phyloP scores from a whole-genome alignment of 345 rosid genomes.

The Sonneratia caseolaris region DNA sequence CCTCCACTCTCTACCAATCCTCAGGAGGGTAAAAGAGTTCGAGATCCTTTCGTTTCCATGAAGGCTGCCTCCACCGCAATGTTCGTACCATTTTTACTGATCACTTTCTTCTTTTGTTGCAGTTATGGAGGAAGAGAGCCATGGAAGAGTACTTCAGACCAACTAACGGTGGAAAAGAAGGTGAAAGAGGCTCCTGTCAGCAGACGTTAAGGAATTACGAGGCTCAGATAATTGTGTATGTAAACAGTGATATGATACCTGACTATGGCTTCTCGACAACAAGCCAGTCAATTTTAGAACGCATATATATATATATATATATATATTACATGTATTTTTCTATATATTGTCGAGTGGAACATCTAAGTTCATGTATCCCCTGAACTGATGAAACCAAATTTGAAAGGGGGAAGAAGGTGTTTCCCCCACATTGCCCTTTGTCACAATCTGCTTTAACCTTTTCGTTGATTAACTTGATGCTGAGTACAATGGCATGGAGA shows the following conservation, averaged over 20 bases:
- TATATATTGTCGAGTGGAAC: neutral
- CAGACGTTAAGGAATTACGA: neutral
- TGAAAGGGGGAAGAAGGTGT: neutral
- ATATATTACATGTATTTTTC: too few relatives aligned
- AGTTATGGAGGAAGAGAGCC: constrained; percentile 48
- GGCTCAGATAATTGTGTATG: neutral
- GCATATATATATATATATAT: too few relatives aligned
- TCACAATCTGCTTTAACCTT: too few relatives aligned
- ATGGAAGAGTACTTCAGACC: constrained; percentile 36
- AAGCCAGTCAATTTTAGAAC: neutral
- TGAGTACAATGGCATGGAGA: neutral
- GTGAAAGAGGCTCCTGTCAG: neutral
- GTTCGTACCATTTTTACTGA: neutral
- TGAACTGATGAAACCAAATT: neutral
- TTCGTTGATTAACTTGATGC: neutral
- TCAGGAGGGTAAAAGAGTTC: constrained; percentile 32
- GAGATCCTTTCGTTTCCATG: neutral
- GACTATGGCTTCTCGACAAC: neutral
- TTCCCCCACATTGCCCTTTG: neutral
- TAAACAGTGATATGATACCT: neutral
- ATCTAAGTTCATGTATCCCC: neutral
- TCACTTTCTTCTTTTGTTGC: constrained; percentile 5
- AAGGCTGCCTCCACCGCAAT: neutral
- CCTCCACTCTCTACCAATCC: constrained; percentile 38
- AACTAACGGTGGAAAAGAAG: neutral